Conservation (phyloP, 2,329 filamentous ascomycete genomes). For the Microdochium bolleyi region DNA sequence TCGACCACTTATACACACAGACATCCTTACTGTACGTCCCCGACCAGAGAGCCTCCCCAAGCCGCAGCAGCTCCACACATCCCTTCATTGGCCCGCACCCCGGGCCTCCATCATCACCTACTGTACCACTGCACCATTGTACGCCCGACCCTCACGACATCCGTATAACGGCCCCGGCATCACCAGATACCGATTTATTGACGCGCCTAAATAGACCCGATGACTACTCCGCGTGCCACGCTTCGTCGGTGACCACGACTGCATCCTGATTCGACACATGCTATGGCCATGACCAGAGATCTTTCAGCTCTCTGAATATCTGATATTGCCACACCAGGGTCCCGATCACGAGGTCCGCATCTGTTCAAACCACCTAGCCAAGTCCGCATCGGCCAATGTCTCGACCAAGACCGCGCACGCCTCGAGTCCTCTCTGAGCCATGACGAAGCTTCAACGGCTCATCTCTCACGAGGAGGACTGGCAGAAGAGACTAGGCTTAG, state of each 20-base stretch:
- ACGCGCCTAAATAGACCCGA: not conserved
- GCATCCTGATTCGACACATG: not conserved
- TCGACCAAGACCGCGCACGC: not conserved
- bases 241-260: not conserved
- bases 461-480: not conserved
- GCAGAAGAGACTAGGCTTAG: not conserved
- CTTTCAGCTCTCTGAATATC: not conserved
- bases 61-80: not conserved
- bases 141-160: no score
- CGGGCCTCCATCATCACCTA: not conserved
- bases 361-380: not conserved
- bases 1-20: no score
- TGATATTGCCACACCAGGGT: not conserved
- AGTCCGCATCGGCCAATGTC: not conserved
- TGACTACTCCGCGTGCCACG: not conserved
- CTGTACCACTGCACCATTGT: no score
- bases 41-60: no score
- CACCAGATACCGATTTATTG: not conserved
- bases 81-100: not conserved
- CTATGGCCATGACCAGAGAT: not conserved
- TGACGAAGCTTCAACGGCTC: not conserved
- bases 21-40: no score
- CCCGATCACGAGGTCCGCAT: not conserved
- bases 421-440: not conserved
- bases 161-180: not conserved